Evolutionary conservation across 2,329 filamentous ascomycete species (phyloP).

Genomic region (Bipolaris oryzae): DNA sequence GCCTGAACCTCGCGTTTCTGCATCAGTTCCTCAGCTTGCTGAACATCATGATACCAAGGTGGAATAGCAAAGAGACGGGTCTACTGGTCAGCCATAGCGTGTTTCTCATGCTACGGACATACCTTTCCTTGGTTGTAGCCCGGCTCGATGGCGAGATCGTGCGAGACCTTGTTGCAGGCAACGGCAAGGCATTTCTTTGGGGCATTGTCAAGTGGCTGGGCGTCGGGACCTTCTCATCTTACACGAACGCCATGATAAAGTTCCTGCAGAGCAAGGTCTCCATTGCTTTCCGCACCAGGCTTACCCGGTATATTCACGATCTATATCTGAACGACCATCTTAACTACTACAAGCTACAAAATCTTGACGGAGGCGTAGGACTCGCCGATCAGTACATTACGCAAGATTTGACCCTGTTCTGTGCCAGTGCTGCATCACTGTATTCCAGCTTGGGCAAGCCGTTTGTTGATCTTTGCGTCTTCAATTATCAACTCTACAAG

Average conservation of each 20-base stretch:
- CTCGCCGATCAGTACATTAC: conserved; percentile 98
- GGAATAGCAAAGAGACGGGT: conserved; percentile 94
- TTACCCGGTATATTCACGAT: conserved; percentile 97
- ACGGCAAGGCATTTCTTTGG: conserved; percentile 85
- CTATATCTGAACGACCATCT: conserved; percentile 93
- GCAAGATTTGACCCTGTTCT: conserved; percentile 94
- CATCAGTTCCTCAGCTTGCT: conserved; percentile 96
- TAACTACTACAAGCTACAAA: conserved; percentile 94
- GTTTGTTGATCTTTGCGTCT: conserved; percentile 94
- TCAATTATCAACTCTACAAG: conserved; percentile 95
- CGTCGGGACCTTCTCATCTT: conserved; percentile 89
- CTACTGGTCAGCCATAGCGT: conserved; percentile 85
- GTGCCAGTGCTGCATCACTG: conserved; percentile 84
- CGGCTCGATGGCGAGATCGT: conserved; percentile 95
- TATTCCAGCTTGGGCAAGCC: conserved; percentile 99
- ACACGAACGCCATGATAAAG: conserved; percentile 99
- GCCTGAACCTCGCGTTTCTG: conserved; percentile 91
- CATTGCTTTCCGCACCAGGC: conserved; percentile 92
- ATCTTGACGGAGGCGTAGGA: conserved; percentile 89
- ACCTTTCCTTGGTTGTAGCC: conserved; percentile 90
- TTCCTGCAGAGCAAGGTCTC: conserved; percentile 97
- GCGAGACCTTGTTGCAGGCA: conserved; percentile 91
- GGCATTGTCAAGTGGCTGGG: conserved; percentile 95
- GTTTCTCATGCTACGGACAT: conserved; percentile 90
- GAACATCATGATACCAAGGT: conserved; percentile 96